Conservation (phyloP, 768 basidiomycete species). For the Lentinula sp. region DNA sequence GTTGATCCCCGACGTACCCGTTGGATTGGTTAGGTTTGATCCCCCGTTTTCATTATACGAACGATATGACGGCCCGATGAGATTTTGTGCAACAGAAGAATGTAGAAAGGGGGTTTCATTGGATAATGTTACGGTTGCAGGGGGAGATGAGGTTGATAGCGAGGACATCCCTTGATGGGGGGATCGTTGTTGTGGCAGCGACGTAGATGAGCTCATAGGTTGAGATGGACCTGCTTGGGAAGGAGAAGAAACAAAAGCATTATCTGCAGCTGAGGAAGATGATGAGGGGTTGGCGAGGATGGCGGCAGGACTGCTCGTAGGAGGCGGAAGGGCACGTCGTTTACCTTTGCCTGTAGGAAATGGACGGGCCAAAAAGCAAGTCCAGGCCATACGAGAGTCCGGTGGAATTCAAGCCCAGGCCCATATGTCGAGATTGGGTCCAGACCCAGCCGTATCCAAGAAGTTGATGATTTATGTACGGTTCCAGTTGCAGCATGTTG, state of each 20-base stretch:
- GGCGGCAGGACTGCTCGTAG: background rate
- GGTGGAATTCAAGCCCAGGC: background rate
- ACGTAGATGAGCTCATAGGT: background rate
- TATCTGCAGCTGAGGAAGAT: background rate
- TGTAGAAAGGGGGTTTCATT: constrained; percentile 4
- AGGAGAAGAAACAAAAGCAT: background rate
- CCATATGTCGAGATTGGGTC: background rate
- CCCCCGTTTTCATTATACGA: background rate
- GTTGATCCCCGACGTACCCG: background rate
- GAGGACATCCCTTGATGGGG: background rate
- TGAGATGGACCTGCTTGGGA: background rate
- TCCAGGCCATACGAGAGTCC: constrained; percentile 8
- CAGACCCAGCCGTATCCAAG: constrained; percentile 1
- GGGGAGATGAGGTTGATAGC: background rate
- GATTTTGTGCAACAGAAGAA: background rate
- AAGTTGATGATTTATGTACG: constrained; percentile 24
- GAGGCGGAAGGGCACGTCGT: background rate
- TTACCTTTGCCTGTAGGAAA: constrained; percentile 5
- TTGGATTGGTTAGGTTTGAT: background rate
- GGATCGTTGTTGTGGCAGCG: background rate
- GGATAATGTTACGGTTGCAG: background rate
- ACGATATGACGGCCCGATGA: constrained; percentile 1
- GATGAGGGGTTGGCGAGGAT: background rate
- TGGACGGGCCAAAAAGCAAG: background rate
- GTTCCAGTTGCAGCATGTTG: too few relatives aligned